Percentiles rank a stretch among this genome's conserved stretches.
Conservation (phyloP, 495 filamentous ascomycete genomes). For the Amniculicola lignicola region DNA sequence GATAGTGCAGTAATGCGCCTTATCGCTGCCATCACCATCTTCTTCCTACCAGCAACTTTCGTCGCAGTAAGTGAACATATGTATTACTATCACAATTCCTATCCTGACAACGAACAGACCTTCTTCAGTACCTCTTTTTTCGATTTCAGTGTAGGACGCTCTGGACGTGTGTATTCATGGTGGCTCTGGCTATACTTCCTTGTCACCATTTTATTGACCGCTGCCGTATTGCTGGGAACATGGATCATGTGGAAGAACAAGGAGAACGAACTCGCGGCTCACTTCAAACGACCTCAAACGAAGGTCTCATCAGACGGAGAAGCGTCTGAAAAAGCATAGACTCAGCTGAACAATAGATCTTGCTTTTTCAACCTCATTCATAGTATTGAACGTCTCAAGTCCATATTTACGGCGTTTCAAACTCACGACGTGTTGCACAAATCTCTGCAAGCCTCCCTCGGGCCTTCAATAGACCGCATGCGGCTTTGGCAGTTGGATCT, state of each 20-base stretch:
- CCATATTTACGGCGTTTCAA: too few species aligned
- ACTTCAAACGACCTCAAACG: background rate
- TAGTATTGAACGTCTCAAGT: too few species aligned
- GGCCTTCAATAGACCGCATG: too few species aligned
- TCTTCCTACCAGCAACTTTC: slow-evolving; percentile 16
- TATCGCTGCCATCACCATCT: slow-evolving; percentile 17
- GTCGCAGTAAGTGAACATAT: slow-evolving; percentile 5
- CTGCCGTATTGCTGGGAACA: background rate
- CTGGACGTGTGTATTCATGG: slow-evolving; percentile 12
- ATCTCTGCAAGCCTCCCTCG: too few species aligned
- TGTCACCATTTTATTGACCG: slow-evolving; percentile 3
- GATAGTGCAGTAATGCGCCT: slow-evolving; percentile 24
- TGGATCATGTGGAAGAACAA: slow-evolving; percentile 9
- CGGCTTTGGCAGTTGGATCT: too few species aligned
- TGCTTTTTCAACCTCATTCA: too few species aligned
- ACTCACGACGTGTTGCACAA: too few species aligned
- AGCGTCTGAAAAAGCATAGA: background rate
- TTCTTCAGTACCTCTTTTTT: slow-evolving; percentile 23
- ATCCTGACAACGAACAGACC: background rate
- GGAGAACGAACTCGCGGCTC: slow-evolving; percentile 1
- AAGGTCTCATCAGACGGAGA: background rate
- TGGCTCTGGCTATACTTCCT: slow-evolving; percentile 27
- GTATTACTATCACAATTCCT: background rate
- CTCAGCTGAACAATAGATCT: background rate
- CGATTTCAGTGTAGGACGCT: slow-evolving; percentile 8